Evolutionary conservation across 805 yeast species (phyloP).

Genomic region (Sugiyamaella chiloensis): DNA sequence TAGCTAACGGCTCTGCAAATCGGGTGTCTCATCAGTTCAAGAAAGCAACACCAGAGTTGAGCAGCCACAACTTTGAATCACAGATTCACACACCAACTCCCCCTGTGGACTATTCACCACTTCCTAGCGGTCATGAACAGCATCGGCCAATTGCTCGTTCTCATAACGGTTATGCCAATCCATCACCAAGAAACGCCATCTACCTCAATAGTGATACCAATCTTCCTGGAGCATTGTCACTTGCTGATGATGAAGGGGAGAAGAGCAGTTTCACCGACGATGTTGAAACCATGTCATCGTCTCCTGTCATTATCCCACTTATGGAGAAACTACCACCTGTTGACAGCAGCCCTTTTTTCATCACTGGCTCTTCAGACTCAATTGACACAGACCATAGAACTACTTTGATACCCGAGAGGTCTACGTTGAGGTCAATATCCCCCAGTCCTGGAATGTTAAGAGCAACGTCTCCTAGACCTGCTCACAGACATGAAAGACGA

Average conservation of each 20-base stretch:
- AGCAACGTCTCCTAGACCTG: conserved; percentile 1
- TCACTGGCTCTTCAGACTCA: background rate
- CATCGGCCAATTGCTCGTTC: too few species aligned
- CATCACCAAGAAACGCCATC: conserved; percentile 17
- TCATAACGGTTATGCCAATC: background rate
- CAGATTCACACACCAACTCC: too few species aligned
- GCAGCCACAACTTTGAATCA: too few species aligned
- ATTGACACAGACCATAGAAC: background rate
- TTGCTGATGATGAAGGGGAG: conserved; percentile 5
- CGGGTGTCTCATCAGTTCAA: too few species aligned
- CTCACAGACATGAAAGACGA: background rate
- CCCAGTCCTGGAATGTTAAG: conserved; percentile 16
- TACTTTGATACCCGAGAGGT: conserved; percentile 20
- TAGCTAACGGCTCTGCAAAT: too few species aligned
- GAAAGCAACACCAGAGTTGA: too few species aligned
- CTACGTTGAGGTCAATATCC: conserved; percentile 19
- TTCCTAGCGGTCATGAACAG: too few species aligned
- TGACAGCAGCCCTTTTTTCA: background rate
- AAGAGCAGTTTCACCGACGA: background rate
- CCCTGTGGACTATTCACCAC: too few species aligned
- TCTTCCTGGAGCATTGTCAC: conserved; percentile 5
- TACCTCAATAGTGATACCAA: conserved; percentile 14
- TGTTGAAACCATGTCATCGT: conserved; percentile 3
- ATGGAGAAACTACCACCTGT: background rate
- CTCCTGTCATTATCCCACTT: background rate